Base-by-base conservation (phyloP, 2,329 filamentous ascomycete genomes). In the Neonectria magnoliae region DNA sequence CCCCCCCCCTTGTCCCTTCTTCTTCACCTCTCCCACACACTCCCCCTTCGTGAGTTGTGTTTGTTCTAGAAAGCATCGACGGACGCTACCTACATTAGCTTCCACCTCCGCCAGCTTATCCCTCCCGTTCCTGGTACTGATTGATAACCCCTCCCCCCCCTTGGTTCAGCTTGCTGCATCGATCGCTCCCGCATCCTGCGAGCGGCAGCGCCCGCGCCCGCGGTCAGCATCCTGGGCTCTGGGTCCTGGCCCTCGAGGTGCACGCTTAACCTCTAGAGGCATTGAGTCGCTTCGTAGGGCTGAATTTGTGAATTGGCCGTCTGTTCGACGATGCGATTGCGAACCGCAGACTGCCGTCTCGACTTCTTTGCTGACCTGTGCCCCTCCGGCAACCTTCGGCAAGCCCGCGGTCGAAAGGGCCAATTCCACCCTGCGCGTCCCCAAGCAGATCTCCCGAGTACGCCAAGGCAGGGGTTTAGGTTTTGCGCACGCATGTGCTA, bases 211-310 rank as follows among this genome's bases (percentile, higher is more conserved):
- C 70, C 70, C 70, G 66, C 65, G 60, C 70, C 70, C 70, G 70
- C 65, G 58, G 67, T 63, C 53, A 68, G 70, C 68, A 66, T 70
- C 55, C 64, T 57, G 64, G 65, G 60, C 54, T 53, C 67, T 61
- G 65, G 60, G 57, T 54, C 65, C 61, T 62, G 64, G 56, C 67
- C 67, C 63, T 65, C 56, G 44, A 67, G 63, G 66, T n/a, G 62
- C 68, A 71, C 70, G 70, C 70, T 72, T 72, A 68, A 50, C 70
- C 70, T 72, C 70, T 72, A 72, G 70, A 71, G 70, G 70, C 63
- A 72, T 66, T 51, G 61, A 72, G 57, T 57, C 42, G 55, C 62
- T 51, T 62, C 62, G 58, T 72, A 72, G 68, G 70, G 70, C 70
- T 72, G 70, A 71, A 45, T 56, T 56, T 25, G 25, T 25, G 25